A percentile compares a stretch with the other conserved stretches of the same genome.
Conservation (phyloP, 1,284 basidiomycete genomes). For the Trichosporon sp. region DNA sequence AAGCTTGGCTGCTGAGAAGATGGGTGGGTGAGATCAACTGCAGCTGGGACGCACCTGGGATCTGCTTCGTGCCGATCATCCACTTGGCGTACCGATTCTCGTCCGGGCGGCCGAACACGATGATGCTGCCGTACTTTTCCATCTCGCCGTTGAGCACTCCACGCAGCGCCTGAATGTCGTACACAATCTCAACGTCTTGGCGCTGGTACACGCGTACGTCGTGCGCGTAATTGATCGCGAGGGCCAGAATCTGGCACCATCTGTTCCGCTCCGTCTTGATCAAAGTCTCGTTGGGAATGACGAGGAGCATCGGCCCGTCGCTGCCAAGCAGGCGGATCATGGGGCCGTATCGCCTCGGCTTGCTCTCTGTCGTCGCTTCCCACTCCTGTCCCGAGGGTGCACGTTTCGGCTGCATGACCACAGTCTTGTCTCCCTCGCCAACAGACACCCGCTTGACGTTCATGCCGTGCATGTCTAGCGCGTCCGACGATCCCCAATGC, state of each 20-base stretch:
- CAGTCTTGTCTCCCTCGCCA: not conserved
- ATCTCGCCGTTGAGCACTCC: constrained; percentile 19
- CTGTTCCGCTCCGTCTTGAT: not conserved
- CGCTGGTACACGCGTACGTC: constrained; percentile 63
- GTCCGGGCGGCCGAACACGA: constrained; percentile 49
- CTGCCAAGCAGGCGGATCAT: constrained; percentile 61
- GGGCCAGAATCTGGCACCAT: constrained; percentile 41
- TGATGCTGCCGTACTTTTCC: constrained; percentile 54
- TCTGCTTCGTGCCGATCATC: constrained; percentile 26
- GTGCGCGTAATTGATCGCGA: constrained; percentile 63
- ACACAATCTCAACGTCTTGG: constrained; percentile 60
- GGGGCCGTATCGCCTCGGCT: constrained; percentile 52
- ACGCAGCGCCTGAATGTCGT: constrained; percentile 49
- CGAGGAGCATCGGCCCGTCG: constrained; percentile 54
- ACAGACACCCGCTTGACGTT: constrained; percentile 33
- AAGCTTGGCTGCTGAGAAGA: no score
- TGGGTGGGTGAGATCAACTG: no score
- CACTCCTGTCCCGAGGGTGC: not conserved
- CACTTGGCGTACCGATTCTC: constrained; percentile 35
- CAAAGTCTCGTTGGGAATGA: constrained; percentile 45
- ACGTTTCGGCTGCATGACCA: not conserved
- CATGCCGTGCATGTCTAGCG: constrained; percentile 27
- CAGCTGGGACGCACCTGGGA: constrained; percentile 37
- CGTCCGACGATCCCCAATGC: constrained; percentile 24
- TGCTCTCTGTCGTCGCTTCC: not conserved